phyloP scores from a whole-genome alignment of 768 basidiomycete species.

The Pleurotus giganteus region DNA sequence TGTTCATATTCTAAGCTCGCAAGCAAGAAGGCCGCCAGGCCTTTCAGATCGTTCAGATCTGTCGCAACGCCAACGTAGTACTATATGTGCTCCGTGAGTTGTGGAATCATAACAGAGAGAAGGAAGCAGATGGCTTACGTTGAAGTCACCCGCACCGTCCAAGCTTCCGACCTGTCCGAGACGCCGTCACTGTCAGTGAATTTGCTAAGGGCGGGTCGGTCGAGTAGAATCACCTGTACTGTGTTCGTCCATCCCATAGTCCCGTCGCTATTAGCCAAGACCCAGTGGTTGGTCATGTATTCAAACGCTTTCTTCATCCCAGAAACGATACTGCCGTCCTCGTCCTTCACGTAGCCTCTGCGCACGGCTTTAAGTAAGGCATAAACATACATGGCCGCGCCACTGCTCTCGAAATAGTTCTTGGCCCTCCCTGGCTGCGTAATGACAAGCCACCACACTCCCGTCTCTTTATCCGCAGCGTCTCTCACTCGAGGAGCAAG shows the following conservation, averaged over 20 bases:
- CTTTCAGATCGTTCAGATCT: slow-evolving; percentile 45
- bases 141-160: slow-evolving; percentile 32
- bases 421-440: slow-evolving; percentile 40
- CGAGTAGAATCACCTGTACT: slow-evolving; percentile 29
- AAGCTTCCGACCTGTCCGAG: slow-evolving; percentile 38
- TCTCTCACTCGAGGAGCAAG: slow-evolving; percentile 34
- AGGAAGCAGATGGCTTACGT: slow-evolving; percentile 22
- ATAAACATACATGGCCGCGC: slow-evolving; percentile 45
- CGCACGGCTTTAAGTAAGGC: slow-evolving; percentile 43
- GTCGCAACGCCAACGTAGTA: slow-evolving; percentile 41
- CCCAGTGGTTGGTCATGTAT: slow-evolving; percentile 39
- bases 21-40: slow-evolving; percentile 42
- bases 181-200: too few species aligned
- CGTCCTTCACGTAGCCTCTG: slow-evolving; percentile 35
- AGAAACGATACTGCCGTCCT: slow-evolving; percentile 34
- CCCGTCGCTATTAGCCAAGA: slow-evolving; percentile 37
- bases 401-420: slow-evolving; percentile 53
- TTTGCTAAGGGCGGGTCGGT: background rate
- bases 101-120: background rate
- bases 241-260: slow-evolving; percentile 46
- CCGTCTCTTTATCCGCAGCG: slow-evolving; percentile 36
- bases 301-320: slow-evolving; percentile 40
- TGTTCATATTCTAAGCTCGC: slow-evolving; percentile 43
- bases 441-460: slow-evolving; percentile 52
- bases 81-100: slow-evolving; percentile 18